Evolutionary conservation across 208 protist species (phyloP), one percentile per base, ranked within the genome.

Genomic region (Trypanosoma lewisi): DNA sequence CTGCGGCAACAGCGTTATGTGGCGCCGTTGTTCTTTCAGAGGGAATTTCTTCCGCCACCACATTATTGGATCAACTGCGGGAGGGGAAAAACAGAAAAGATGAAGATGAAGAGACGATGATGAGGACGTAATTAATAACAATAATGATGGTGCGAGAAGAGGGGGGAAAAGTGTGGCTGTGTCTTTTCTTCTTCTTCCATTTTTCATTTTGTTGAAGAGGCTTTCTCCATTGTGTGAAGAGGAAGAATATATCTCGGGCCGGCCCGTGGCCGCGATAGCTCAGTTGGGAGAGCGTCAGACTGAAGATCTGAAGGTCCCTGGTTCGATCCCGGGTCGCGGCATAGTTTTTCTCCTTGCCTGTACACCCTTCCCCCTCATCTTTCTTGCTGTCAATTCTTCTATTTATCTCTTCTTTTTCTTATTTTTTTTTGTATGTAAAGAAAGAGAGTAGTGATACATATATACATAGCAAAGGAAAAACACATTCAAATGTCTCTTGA

Each of bases 301-400:
- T 91, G 85, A 91, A 89, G 81, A 89, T 91, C 79, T 91, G 77
- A 91, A 91, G 85, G 79, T 91, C 85, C 79, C 77, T 91, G 85
- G 81, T 85, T 91, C 79, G 82, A 91, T 91, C 79, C 82, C 81
- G 82, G 82, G 85, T 88, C 67, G 73, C 72, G 85, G 81, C 85
- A 91, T 16, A 31, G 9, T 56, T 56, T 25, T 42, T 36, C n/a
- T n/a, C n/a, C n/a, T n/a, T n/a, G n/a, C n/a, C n/a, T n/a, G n/a
- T n/a, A n/a, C n/a, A n/a, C n/a, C n/a, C n/a, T n/a, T n/a, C n/a
- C n/a, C n/a, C n/a, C n/a, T n/a, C n/a, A n/a, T 50, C 41, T 14
- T 14, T 11, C 1, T 39, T 28, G 28, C 6, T 50, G 2, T 60
- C 28, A 31, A 34, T 70, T 21, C 34, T 19, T 71, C 19, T 54